Evolutionary conservation across 495 filamentous ascomycete species (phyloP), one percentile per base, ranked within the genome.

Genomic region (Usnea hakonensis): DNA sequence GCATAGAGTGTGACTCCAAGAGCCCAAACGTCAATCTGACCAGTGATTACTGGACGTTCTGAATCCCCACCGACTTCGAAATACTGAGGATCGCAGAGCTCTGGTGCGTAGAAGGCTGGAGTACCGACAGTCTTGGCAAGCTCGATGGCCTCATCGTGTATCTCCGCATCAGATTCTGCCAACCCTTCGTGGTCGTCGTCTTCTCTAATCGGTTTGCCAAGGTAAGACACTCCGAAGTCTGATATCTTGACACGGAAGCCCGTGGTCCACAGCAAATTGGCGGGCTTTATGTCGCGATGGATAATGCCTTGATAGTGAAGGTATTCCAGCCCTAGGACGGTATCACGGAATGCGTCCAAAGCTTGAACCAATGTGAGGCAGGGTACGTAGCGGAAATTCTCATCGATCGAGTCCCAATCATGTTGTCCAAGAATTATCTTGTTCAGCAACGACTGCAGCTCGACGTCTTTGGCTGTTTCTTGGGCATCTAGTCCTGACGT

Each of bases 201-300:
- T 36, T 87, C 82, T 58, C 88, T 78, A 62, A 91, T 86, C 0
- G 90, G 89, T 57, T 89, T 83, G 26, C 94, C 95, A 50, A 97
- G 86, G 72, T 97, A 99, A 0, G 94, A 97, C 5, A 99, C 94
- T 35, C 94, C 94, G 76, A 99, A 99, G 70, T 99, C 94, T n/a
- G 94, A 97, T 54, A 99, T 99, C 78, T 97, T 99, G 65, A 96
- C 89, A 16, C 88, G 85, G 68, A 91, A 83, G 66, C 91, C 87
- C 61, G 80, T 82, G 7, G 91, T 95, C 76, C 91, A 88, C 10
- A 99, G 79, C 7, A 99, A 80, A 72, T 99, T 99, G n/a, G 93
- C 91, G 0, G 94, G 94, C 72, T 99, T 99, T 76, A 99, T 99
- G 71, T 99, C 94, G 36, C 94, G 89, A 71, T 99, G 94, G 48